These are phyloP conservation scores for Gilbertella persicaria DNA, from an alignment of 371 early-diverging fungal genomes.

Conservation along the genomic window DNA sequence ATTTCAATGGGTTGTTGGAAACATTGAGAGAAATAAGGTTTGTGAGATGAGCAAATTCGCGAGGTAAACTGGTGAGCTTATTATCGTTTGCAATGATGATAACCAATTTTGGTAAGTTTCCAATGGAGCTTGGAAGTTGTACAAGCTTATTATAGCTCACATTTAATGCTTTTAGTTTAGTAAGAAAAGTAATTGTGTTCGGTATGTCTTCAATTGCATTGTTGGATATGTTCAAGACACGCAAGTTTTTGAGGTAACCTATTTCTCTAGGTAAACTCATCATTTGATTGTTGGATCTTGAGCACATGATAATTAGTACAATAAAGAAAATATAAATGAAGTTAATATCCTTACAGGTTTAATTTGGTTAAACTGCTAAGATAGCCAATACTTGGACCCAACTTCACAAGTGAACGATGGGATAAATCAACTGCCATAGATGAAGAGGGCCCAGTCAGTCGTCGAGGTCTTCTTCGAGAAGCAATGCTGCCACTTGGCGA, in stretches of 20 bases:
- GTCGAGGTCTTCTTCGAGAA: slow-evolving; percentile 13
- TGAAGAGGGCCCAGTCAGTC: slow-evolving; percentile 14
- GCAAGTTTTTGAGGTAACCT: slow-evolving; percentile 25
- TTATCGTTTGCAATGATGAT: slow-evolving; percentile 60
- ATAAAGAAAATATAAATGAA: background rate
- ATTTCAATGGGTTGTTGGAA: slow-evolving; percentile 57
- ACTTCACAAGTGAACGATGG: slow-evolving; percentile 17
- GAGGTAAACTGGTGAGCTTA: slow-evolving; percentile 50
- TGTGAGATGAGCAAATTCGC: slow-evolving; percentile 40
- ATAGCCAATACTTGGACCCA: slow-evolving; percentile 30
- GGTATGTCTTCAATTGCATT: slow-evolving; percentile 32
- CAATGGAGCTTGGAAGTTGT: slow-evolving; percentile 64
- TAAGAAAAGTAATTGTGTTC: slow-evolving; percentile 25
- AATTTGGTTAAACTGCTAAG: slow-evolving; percentile 28
- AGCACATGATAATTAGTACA: background rate
- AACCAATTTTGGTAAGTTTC: slow-evolving; percentile 53
- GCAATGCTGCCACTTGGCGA: background rate
- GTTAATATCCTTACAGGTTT: slow-evolving; percentile 24
- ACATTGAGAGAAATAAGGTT: slow-evolving; percentile 64
- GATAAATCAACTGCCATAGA: slow-evolving; percentile 29
- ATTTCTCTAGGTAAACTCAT: slow-evolving; percentile 26
- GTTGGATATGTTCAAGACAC: slow-evolving; percentile 25
- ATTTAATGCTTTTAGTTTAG: slow-evolving; percentile 28
- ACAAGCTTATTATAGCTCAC: slow-evolving; percentile 58
- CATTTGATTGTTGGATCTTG: slow-evolving; percentile 35